phyloP scores from a whole-genome alignment of 306 rosid species.

The Prinsepia uniflora region DNA sequence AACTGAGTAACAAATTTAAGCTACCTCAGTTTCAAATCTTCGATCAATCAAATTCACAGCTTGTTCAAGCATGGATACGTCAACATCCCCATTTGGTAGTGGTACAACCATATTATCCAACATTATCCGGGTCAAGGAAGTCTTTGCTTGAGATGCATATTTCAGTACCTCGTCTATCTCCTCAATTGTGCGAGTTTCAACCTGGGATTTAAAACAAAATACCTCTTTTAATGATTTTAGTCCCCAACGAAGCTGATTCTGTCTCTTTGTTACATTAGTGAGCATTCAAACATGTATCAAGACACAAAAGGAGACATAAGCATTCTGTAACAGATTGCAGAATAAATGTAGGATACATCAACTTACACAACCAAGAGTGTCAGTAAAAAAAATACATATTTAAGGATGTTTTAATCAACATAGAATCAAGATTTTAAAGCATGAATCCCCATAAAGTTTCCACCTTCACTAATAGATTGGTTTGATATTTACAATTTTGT shows the following conservation, averaged over 20 bases:
- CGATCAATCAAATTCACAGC: constrained; percentile 71
- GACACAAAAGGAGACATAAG: neutral
- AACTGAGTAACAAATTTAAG: constrained; percentile 17
- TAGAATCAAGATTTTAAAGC: neutral
- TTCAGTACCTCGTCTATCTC: constrained; percentile 65
- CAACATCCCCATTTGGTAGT: constrained; percentile 65
- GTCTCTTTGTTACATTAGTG: neutral
- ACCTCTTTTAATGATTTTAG: constrained; percentile 15
- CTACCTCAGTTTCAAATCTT: constrained; percentile 85
- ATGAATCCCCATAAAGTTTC: neutral
- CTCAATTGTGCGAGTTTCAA: constrained; percentile 88
- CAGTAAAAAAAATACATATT: neutral
- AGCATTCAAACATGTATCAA: constrained; percentile 9
- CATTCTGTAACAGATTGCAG: neutral
- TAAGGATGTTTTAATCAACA: neutral
- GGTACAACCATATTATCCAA: constrained; percentile 97
- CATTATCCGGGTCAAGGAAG: constrained; percentile 80
- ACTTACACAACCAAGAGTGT: neutral
- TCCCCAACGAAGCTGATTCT: constrained; percentile 9
- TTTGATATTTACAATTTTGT: neutral
- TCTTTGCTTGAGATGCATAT: constrained; percentile 67
- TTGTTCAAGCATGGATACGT: constrained; percentile 73
- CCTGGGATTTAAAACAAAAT: constrained; percentile 39
- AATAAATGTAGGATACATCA: neutral
- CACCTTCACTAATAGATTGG: neutral